A percentile compares a stretch with the other conserved stretches of the same genome.
phyloP scores from a whole-genome alignment of 495 filamentous ascomycete species.

The Penicillium maclennaniae region DNA sequence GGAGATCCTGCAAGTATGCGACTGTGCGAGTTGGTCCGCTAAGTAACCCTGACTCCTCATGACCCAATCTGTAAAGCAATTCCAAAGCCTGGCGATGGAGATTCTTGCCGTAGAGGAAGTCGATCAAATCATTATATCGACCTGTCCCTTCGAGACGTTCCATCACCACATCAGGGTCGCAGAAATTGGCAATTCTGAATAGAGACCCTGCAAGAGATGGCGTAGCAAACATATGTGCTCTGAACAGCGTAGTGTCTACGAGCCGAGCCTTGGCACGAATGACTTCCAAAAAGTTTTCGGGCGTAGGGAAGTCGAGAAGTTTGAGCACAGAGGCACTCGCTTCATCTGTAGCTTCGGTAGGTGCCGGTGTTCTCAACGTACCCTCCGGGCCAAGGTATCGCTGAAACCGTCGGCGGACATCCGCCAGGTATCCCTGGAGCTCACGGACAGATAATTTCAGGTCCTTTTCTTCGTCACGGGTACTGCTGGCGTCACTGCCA shows the following conservation, averaged over 20 bases:
- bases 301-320: constrained; percentile 43
- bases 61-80: constrained; percentile 77
- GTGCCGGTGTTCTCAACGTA: constrained; percentile 58
- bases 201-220: constrained; percentile 83
- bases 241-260: constrained; percentile 91
- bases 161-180: constrained; percentile 92
- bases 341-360: constrained; percentile 49
- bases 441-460: constrained; percentile 74
- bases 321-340: constrained; percentile 44
- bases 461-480: constrained; percentile 56
- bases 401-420: constrained; percentile 76
- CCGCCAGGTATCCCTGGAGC: constrained; percentile 79
- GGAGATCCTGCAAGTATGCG: constrained; percentile 82
- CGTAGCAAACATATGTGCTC: constrained; percentile 84
- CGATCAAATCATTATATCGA: constrained; percentile 89
- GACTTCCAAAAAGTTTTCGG: constrained; percentile 59
- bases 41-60: constrained; percentile 51
- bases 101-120: constrained; percentile 95
- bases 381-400: constrained; percentile 74
- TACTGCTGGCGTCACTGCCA: constrained; percentile 44
- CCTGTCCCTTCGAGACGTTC: constrained; percentile 84
- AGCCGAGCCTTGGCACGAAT: constrained; percentile 71
- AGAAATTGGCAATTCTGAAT: constrained; percentile 96
- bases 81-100: constrained; percentile 85
- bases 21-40: constrained; percentile 77